phyloP scores from a whole-genome alignment of 805 yeast species.

The Clavispora asparagi region DNA sequence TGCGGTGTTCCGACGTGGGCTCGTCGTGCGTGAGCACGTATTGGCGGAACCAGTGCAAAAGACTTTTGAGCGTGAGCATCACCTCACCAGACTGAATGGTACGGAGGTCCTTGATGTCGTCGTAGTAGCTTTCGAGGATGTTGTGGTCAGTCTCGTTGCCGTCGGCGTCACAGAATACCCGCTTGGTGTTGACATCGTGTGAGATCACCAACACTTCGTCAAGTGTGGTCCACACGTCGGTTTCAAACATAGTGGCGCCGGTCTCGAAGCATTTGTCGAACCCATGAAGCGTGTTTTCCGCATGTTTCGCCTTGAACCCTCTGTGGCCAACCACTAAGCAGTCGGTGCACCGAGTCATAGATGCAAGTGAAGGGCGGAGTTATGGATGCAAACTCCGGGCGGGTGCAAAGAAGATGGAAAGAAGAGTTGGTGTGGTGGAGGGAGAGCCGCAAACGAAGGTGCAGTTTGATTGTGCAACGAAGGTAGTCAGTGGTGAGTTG shows the following conservation, averaged over 20 bases:
- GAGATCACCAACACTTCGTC: conserved; percentile 36
- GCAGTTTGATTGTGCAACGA: too few species aligned
- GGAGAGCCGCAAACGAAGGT: too few species aligned
- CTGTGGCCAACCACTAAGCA: conserved; percentile 36
- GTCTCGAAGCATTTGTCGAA: conserved; percentile 31
- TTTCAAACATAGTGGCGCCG: conserved; percentile 37
- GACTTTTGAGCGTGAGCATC: conserved; percentile 25
- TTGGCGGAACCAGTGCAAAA: conserved; percentile 28
- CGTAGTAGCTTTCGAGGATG: conserved; percentile 28
- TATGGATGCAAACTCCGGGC: background rate
- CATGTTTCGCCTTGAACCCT: conserved; percentile 36
- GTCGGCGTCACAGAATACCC: conserved; percentile 30
- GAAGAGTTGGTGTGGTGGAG: too few species aligned
- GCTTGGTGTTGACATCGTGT: conserved; percentile 35
- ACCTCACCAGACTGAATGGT: conserved; percentile 31
- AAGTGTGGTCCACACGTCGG: conserved; percentile 37
- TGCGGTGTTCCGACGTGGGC: conserved; percentile 14
- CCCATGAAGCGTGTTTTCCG: conserved; percentile 37
- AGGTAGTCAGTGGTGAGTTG: too few species aligned
- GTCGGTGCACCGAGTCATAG: conserved; percentile 1
- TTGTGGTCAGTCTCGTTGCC: conserved; percentile 32
- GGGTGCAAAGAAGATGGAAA: too few species aligned
- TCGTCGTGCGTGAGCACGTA: conserved; percentile 13
- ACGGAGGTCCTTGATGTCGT: conserved; percentile 15
- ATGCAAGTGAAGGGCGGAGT: background rate